Evolutionary conservation across 139 green algal genomes (phyloP), one percentile per base, ranked within the genome.

Genomic region (Tetradesmus lagerheimii): DNA sequence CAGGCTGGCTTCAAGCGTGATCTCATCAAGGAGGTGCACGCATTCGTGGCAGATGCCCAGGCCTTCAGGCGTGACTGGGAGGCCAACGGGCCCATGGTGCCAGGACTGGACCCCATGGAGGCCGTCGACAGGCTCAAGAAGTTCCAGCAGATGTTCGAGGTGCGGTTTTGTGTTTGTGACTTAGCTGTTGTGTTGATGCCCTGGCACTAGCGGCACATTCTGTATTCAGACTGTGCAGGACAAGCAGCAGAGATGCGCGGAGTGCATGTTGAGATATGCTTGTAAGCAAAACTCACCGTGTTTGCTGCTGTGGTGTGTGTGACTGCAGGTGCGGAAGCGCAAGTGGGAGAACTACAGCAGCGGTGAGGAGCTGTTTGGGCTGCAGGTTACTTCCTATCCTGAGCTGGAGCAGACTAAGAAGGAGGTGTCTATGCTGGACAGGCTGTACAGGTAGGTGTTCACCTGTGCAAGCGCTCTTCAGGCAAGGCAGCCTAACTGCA

Each of bases 331-430:
- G 37, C 96, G 96, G 89, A 98, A 98, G 94, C 95, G 95, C 91
- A 99, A 98, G 93, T 99, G 97, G 97, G 95, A 97, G 89, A 97
- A 95, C 93, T 98, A 97, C 92, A 92, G 67, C 39, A 93, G 76
- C 41, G 97, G 97, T 18, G 97, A 99, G 93, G 96, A 98, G 93
- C 94, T 99, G 62, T 99, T 99, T 93, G 97, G 97, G 18, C 94
- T 99, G 75, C 92, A 93, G 15, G 94, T 98, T 15, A 99, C 97
- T 8, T 90, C 94, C 86, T 98, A 98, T 89, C 95, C 96, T 4
- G 97, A 98, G 92, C 95, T 99, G 85, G 95, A 98, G 93, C 92
- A 96, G 88, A 99, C 95, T 1, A 94, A 99, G 92, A 96, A 97
- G 89, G 96, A 99, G 92, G 87, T 91, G 16, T 81, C 87, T n/a